A percentile compares a stretch with the other conserved stretches of the same genome.
phyloP scores from a whole-genome alignment of 345 rosid species.

The Abelmoschus esculentus region DNA sequence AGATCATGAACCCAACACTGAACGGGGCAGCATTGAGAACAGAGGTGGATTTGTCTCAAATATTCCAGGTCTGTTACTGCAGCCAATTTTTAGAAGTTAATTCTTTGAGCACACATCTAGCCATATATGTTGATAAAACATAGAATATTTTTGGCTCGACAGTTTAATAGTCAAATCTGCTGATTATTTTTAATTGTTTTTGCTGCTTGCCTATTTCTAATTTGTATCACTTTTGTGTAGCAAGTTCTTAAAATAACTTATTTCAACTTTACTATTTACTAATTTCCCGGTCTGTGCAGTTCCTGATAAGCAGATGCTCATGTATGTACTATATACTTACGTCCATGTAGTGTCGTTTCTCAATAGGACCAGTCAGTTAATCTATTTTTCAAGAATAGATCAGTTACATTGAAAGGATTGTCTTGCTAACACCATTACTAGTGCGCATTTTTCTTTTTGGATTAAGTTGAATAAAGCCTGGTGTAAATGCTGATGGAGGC shows the following conservation, averaged over 20 bases:
- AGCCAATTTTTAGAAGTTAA: not conserved
- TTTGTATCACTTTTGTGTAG: not conserved
- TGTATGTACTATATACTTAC: no score
- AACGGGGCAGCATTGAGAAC: slow-evolving; percentile 56
- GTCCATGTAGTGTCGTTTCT: no score
- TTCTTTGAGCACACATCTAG: not conserved
- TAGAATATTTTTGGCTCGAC: not conserved
- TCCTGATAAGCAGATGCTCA: no score
- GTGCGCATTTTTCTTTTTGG: not conserved
- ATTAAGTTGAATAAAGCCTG: not conserved
- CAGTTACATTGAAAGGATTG: not conserved
- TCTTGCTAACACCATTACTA: no score
- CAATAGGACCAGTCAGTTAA: no score
- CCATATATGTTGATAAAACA: not conserved
- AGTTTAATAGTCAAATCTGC: not conserved
- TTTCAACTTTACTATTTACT: not conserved
- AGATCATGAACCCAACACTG: slow-evolving; percentile 68
- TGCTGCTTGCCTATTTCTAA: not conserved
- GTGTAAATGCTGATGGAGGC: not conserved
- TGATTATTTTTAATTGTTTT: not conserved
- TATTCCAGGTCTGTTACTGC: slow-evolving; percentile 46
- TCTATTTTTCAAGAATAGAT: no score
- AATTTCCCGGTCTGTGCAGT: no score
- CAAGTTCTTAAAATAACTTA: not conserved
- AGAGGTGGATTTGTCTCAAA: slow-evolving; percentile 75